Percentiles rank a stretch among this genome's conserved stretches.
Evolutionary conservation across 2,329 filamentous ascomycete genomes (phyloP).

Genomic region (Aspergillus clavatus): DNA sequence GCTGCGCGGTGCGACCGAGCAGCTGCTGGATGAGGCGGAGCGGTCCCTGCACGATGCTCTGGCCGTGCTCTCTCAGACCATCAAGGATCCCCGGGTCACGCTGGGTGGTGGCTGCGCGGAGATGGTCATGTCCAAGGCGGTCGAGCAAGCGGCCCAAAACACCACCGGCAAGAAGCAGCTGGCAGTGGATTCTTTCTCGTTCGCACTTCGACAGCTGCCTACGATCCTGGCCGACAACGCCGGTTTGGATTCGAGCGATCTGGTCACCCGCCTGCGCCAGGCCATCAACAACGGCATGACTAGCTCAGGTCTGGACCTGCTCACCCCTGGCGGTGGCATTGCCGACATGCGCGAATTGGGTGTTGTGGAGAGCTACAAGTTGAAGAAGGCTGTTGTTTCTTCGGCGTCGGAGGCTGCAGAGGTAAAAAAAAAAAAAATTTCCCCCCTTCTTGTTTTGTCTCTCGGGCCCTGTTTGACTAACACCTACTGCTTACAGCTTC

Average conservation of each 20-base stretch:
- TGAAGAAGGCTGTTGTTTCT: conserved; percentile 96
- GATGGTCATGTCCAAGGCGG: conserved; percentile 98
- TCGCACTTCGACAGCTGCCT: conserved; percentile 84
- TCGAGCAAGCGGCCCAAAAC: conserved; percentile 87
- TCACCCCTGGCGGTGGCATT: conserved; percentile 85
- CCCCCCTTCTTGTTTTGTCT: neutral
- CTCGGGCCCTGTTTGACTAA: conserved; percentile 11
- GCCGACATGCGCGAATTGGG: conserved; percentile 93
- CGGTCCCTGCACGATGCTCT: conserved; percentile 93
- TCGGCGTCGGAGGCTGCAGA: conserved; percentile 95
- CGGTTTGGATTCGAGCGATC: conserved; percentile 88
- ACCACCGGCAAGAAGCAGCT: conserved; percentile 95
- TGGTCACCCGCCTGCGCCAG: conserved; percentile 86
- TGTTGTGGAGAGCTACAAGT: conserved; percentile 96
- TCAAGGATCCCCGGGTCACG: conserved; percentile 88
- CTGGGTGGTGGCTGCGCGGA: conserved; percentile 94
- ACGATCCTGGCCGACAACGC: conserved; percentile 98
- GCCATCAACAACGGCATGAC: conserved; percentile 93
- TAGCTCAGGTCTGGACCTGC: conserved; percentile 83
- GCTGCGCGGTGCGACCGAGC: conserved; percentile 90
- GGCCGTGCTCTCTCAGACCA: conserved; percentile 92
- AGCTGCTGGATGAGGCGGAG: conserved; percentile 94
- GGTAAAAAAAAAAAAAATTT: conserved; percentile 64
- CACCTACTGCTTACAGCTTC: conserved; percentile 53
- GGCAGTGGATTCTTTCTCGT: conserved; percentile 83